Conservation (phyloP, 129 eudicot genomes). For the Smallanthus sonchifolius region DNA sequence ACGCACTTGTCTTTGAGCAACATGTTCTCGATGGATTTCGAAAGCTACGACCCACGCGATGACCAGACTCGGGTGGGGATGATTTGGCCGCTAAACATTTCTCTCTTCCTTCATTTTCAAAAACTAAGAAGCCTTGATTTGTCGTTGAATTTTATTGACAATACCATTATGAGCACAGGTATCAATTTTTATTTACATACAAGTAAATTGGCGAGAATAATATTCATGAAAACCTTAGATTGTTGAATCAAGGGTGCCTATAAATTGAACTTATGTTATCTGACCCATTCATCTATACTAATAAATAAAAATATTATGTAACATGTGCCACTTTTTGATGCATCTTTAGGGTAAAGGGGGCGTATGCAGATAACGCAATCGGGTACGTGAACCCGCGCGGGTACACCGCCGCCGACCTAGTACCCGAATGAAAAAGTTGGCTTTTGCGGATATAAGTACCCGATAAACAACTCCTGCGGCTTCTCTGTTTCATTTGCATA, state of each 20-base stretch:
- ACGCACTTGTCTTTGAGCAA: neutral
- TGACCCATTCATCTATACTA: too few species aligned
- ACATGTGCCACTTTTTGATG: too few species aligned
- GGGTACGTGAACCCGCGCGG: too few species aligned
- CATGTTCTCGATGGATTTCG: neutral
- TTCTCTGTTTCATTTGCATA: too few species aligned
- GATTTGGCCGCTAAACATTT: conserved; percentile 5
- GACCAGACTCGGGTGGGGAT: neutral
- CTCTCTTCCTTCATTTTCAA: conserved; percentile 2
- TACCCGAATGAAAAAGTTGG: too few species aligned
- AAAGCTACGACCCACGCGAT: neutral
- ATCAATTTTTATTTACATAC: neutral
- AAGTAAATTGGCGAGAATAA: neutral
- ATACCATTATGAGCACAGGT: neutral
- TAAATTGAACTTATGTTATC: neutral
- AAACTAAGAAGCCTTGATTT: conserved; percentile 19
- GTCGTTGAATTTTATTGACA: neutral
- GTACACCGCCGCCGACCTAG: too few species aligned
- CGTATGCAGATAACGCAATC: too few species aligned
- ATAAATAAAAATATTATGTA: too few species aligned
- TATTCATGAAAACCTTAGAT: neutral
- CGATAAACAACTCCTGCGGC: too few species aligned
- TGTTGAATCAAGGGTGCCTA: neutral
- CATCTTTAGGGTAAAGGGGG: too few species aligned
- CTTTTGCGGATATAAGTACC: too few species aligned